Base-by-base conservation (phyloP, 1,284 basidiomycete species). In the Neolentinus lepideus region DNA sequence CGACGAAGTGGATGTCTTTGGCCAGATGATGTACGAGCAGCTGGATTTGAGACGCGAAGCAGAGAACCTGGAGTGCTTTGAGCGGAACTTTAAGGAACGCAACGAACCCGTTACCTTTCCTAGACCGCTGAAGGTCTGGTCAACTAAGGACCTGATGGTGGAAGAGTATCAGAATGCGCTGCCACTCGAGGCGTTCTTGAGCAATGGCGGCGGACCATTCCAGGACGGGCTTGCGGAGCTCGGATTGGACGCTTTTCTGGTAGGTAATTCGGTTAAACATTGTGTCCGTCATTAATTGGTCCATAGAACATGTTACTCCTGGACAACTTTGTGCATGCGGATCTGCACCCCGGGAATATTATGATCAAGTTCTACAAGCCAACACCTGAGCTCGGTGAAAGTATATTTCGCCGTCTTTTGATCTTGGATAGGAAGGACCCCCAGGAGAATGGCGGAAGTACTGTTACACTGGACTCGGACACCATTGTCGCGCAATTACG, bases 321-420 rank as follows among this genome's bases (percentile, higher is more conserved):
- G 50, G 96, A 99, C 73, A 99, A 99, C 70, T 99, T 98, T 71
- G 94, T 96, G 1, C 96, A 99, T 69, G 87, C 95, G 2, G 96
- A 97, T 69, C 78, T 97, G 25, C 91, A 92, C 69, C 93, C 94
- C 0, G 96, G 96, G 27, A 98, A 98, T 70, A 96, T 98, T 70
- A 94, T 98, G 89, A 86, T 98, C 74, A 96, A 95, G 68, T 97
- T 98, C 71, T 88, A 86, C 68, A 90, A 89, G 67, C 91, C 83
- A 8, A 79, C 84, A 0, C 85, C 83, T 1, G 71, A 76, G 52
- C 71, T 92, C 47, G 69, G 88, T 47, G 71, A 75, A 60, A 80
- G 79, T 64, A 72, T 87, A 46, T 82, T 78, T 65, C 61, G 66
- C 11, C 69, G 71, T 21, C 59, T 81, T 31, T 65, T 75, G 59